Evolutionary conservation across 2,329 filamentous ascomycete genomes (phyloP).

Genomic region (Cladophialophora psammophila): DNA sequence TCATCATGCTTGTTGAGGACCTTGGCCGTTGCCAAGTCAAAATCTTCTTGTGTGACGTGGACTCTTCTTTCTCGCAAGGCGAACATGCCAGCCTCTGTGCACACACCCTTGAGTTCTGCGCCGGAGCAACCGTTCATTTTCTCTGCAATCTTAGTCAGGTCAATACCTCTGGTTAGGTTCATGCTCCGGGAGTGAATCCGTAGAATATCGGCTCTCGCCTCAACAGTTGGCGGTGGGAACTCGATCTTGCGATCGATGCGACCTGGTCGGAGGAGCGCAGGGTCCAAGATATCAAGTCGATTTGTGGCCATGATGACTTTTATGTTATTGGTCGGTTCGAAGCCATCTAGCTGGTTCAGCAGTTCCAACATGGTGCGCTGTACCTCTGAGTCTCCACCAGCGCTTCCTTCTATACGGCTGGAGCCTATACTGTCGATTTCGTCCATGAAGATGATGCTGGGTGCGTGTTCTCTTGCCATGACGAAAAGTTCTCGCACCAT

Average conservation of each 20-base stretch:
- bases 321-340: conserved; percentile 99
- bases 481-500: conserved; percentile 99
- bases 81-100: conserved; percentile 98
- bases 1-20: conserved; percentile 99
- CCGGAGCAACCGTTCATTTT: conserved; percentile 99
- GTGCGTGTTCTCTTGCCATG: conserved; percentile 97
- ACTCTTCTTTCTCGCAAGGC: conserved; percentile 93
- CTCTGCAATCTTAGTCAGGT: conserved; percentile 97
- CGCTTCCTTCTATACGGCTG: conserved; percentile 93
- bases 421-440: conserved; percentile 99
- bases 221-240: conserved; percentile 95
- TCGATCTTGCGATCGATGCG: conserved; percentile 99
- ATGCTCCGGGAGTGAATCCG: conserved; percentile 97
- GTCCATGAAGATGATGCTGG: conserved; percentile 99
- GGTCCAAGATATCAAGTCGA: conserved; percentile 95
- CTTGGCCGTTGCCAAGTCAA: conserved; percentile 97
- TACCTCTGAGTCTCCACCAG: conserved; percentile 94
- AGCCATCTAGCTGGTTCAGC: conserved; percentile 97
- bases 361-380: conserved; percentile 98
- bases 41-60: conserved; percentile 98
- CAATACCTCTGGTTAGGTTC: conserved; percentile 97
- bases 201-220: conserved; percentile 95
- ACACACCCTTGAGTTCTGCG: conserved; percentile 97
- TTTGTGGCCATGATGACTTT: conserved; percentile 99
- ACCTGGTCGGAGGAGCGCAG: conserved; percentile 90